Percentiles rank a stretch among this genome's conserved stretches.
These are phyloP conservation scores for Hibiscus syriacus DNA, from an alignment of 345 rosid genomes.

Conservation along the genomic window DNA sequence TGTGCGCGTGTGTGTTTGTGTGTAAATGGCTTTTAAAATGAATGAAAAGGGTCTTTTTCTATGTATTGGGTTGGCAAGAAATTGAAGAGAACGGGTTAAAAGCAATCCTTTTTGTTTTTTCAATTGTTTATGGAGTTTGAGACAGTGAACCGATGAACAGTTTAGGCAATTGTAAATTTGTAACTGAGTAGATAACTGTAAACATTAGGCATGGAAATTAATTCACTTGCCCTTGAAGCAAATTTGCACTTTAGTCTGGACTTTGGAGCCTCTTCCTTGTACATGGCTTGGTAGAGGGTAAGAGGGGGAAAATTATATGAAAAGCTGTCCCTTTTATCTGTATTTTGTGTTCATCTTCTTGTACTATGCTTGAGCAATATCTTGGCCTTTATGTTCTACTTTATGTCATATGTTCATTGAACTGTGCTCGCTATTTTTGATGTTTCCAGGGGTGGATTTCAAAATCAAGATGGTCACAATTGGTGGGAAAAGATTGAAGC, in stretches of 20 bases:
- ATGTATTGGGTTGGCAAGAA: no score
- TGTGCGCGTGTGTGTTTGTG: no score
- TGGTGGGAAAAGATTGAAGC: constrained; percentile 75
- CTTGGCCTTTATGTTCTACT: not conserved
- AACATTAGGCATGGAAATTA: not conserved
- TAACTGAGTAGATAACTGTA: not conserved
- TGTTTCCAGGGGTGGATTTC: constrained; percentile 80
- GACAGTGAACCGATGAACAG: not conserved
- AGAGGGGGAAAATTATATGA: not conserved
- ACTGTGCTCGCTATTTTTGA: not conserved
- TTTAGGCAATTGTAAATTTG: no score
- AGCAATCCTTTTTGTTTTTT: no score
- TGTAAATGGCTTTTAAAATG: no score
- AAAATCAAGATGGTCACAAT: constrained; percentile 67
- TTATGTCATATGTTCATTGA: not conserved
- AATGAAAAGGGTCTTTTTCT: no score
- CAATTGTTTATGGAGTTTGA: no score
- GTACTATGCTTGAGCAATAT: not conserved
- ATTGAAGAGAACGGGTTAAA: no score
- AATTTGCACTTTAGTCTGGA: not conserved
- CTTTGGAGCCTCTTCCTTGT: no score
- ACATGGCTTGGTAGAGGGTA: not conserved
- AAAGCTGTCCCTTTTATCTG: not conserved
- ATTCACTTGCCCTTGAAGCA: not conserved
- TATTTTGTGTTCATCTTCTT: not conserved